phyloP scores from a whole-genome alignment of 2,329 filamentous ascomycete genomes.

The Pseudogymnoascus sp. region DNA sequence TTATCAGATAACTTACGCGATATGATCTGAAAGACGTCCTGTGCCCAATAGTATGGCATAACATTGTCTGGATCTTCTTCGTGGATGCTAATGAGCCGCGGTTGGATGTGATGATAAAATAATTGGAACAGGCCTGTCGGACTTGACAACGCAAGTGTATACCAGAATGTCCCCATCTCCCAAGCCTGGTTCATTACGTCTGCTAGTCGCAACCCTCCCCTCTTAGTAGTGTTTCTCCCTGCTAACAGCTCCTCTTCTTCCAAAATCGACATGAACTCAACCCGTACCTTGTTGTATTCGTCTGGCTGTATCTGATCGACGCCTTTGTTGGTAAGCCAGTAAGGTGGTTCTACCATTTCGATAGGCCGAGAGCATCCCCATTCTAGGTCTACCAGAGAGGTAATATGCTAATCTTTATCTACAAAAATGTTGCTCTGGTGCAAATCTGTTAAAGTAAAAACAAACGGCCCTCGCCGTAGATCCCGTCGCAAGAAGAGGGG shows the following conservation, averaged over 20 bases:
- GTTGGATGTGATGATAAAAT: slow-evolving; percentile 21
- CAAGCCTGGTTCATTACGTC: slow-evolving; percentile 15
- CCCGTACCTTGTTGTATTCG: slow-evolving; percentile 14
- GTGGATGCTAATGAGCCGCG: slow-evolving; percentile 15
- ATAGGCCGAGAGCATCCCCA: slow-evolving; percentile 27
- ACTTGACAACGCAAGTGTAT: slow-evolving; percentile 20
- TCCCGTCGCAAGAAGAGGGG: slow-evolving; percentile 20
- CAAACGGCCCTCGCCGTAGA: slow-evolving; percentile 29
- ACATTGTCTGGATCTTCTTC: slow-evolving; percentile 13
- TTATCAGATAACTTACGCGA: slow-evolving; percentile 12
- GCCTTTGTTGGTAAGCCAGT: slow-evolving; percentile 26
- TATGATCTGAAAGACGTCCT: slow-evolving; percentile 10
- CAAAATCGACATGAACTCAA: slow-evolving; percentile 21
- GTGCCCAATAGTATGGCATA: slow-evolving; percentile 15
- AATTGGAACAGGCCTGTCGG: slow-evolving; percentile 21
- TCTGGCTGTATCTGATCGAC: slow-evolving; percentile 16
- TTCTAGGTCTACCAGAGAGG: slow-evolving; percentile 29
- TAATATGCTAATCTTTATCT: slow-evolving; percentile 31
- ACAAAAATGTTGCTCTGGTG: slow-evolving; percentile 36
- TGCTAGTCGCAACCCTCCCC: background rate
- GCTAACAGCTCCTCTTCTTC: slow-evolving; percentile 17
- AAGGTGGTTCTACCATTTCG: slow-evolving; percentile 27
- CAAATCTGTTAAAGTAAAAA: slow-evolving; percentile 32
- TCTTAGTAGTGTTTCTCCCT: slow-evolving; percentile 17
- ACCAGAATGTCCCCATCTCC: slow-evolving; percentile 24